Percentiles rank a stretch among this genome's conserved stretches.
Conservation (phyloP, 768 basidiomycete genomes). For the Lactifluus hygrophoroides region DNA sequence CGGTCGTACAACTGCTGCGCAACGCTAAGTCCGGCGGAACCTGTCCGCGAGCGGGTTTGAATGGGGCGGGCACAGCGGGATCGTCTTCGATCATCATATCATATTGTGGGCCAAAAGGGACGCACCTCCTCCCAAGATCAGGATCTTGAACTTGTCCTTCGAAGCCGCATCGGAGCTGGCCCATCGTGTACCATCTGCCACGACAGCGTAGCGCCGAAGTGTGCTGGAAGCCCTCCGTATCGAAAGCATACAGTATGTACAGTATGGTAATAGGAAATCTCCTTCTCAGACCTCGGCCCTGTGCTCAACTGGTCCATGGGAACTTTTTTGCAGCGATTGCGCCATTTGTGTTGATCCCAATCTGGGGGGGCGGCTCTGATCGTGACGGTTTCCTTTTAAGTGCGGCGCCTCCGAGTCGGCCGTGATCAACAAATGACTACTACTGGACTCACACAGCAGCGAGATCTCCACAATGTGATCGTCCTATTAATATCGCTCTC, state of each 20-base stretch:
- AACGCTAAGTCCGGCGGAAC: constrained; percentile 71
- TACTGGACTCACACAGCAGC: too few relatives aligned
- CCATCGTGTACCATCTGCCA: constrained; percentile 16
- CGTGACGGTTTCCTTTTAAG: not conserved
- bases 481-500: too few relatives aligned
- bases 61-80: not conserved
- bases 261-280: not conserved
- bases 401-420: too few relatives aligned
- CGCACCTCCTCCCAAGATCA: constrained; percentile 84
- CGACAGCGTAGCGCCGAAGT: not conserved
- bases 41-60: constrained; percentile 32
- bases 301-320: not conserved
- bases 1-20: constrained; percentile 84
- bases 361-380: not conserved
- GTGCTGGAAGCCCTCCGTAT: constrained; percentile 11
- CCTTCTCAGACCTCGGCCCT: not conserved
- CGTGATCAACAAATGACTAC: too few relatives aligned
- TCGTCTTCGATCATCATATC: not conserved
- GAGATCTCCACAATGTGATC: too few relatives aligned
- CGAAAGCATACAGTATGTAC: not conserved
- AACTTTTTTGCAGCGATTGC: not conserved
- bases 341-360: not conserved
- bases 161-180: constrained; percentile 32
- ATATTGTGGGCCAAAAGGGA: constrained; percentile 17
- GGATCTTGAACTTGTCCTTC: constrained; percentile 63